Evolutionary conservation across 2,329 filamentous ascomycete genomes (phyloP).

Genomic region (Fusarium albidum): DNA sequence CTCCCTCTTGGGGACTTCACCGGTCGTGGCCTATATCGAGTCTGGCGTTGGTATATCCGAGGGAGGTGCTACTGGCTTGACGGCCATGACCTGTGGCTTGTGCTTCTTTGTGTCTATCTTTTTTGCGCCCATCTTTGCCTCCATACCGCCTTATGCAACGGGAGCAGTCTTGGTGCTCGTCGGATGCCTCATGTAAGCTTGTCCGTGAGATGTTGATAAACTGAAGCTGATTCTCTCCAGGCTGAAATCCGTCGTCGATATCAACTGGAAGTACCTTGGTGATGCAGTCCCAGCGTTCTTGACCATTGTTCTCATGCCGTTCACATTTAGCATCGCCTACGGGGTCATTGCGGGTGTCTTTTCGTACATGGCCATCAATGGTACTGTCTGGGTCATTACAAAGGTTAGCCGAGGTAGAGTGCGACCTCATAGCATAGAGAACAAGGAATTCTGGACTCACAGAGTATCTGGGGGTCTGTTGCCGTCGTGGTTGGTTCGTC

Average conservation of each 20-base stretch:
- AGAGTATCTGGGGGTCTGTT: constrained; percentile 77
- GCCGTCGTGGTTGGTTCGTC: constrained; percentile 75
- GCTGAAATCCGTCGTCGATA: constrained; percentile 76
- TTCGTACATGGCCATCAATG: constrained; percentile 80
- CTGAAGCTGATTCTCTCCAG: constrained; percentile 71
- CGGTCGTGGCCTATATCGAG: constrained; percentile 88
- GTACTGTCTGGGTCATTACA: constrained; percentile 73
- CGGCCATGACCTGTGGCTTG: constrained; percentile 78
- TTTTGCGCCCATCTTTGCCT: constrained; percentile 90
- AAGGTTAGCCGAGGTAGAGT: constrained; percentile 73
- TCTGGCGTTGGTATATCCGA: constrained; percentile 91
- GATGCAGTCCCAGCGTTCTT: constrained; percentile 87
- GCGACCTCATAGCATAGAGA: constrained; percentile 75
- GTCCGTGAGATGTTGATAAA: too few relatives aligned
- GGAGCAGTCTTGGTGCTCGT: constrained; percentile 89
- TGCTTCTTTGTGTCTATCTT: constrained; percentile 90
- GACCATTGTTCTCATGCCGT: constrained; percentile 86
- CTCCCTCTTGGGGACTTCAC: constrained; percentile 78
- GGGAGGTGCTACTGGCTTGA: constrained; percentile 85
- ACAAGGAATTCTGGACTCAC: constrained; percentile 84
- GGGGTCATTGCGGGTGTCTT: constrained; percentile 84
- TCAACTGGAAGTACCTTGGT: constrained; percentile 89
- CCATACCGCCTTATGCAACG: constrained; percentile 88
- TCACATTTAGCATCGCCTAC: constrained; percentile 88
- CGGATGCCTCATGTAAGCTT: constrained; percentile 50